Base-by-base conservation (phyloP, 2,329 filamentous ascomycete genomes). In the Fusarium lateritium region DNA sequence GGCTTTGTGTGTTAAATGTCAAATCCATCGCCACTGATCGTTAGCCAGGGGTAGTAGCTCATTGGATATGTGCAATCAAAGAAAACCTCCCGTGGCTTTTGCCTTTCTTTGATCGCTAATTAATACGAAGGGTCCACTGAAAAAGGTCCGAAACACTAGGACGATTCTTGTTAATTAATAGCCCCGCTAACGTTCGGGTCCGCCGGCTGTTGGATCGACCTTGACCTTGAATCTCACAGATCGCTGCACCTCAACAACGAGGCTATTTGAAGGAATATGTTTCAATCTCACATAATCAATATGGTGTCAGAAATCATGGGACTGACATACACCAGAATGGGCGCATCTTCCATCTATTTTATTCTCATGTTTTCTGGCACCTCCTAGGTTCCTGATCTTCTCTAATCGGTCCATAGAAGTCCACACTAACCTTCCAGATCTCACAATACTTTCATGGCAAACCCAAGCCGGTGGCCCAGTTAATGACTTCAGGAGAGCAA, bases 81-180 rank as follows among this genome's bases (percentile, higher is more conserved):
- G 17, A 53, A 38, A 44, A 47, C 43, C 50, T 67, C 55, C 44
- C 34, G 57, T 52, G 50, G 50, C 50, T 60, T 68, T 46, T 54
- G 14, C 24, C 55, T 57, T 69, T 65, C 40, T 39, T 44, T 36
- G 17, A 31, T 38, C 14, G 44, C 26, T 49, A 38, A 9, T n/a
- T 24, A 52, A 56, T 57, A 57, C n/a, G 34, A 38, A 33, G 40
- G 34, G 7, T 31, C 67, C 53, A 45, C 59, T 42, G 39, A 36
- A 49, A 42, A 44, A 31, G 36, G 39, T 28, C 53, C 70, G 67
- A 70, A 69, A 69, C 67, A 14, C 67, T 51, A 70, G 49, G 26
- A 43, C n/a, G 42, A 17, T 42, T 55, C 33, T 44, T 66, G n/a
- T 31, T 62, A 34, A 44, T 54, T 49, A 53, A 10, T 11, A 55